These are phyloP conservation scores for Trametes versicolor DNA, from an alignment of 1,284 basidiomycete genomes.

Conservation along the genomic window DNA sequence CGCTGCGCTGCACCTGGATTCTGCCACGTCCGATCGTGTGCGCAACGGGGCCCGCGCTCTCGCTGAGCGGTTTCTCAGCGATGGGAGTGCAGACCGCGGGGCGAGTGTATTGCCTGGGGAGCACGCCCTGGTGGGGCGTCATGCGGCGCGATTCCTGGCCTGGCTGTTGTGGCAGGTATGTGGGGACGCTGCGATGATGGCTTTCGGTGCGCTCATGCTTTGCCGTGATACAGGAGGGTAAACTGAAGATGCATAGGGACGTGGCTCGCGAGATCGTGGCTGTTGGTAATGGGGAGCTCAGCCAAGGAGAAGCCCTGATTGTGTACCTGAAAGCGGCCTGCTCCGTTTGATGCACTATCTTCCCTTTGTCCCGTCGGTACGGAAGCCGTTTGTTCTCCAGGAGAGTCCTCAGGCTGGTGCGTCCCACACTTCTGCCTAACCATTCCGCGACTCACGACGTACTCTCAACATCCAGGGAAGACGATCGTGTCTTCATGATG, in stretches of 20 bases:
- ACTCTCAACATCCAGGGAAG: too few relatives aligned
- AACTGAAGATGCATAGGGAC: background rate
- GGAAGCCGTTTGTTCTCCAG: too few relatives aligned
- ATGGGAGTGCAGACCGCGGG: background rate
- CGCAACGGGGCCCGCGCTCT: constrained; percentile 3
- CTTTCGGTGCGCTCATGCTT: background rate
- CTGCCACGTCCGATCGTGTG: background rate
- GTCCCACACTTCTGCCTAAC: too few relatives aligned
- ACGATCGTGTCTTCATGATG: too few relatives aligned
- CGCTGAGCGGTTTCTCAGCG: constrained; percentile 11
- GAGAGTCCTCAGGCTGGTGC: too few relatives aligned
- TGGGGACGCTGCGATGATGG: background rate
- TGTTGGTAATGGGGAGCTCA: too few relatives aligned
- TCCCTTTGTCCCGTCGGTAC: too few relatives aligned
- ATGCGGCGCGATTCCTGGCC: constrained; percentile 19
- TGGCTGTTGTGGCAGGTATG: constrained; percentile 28
- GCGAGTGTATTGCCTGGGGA: constrained; percentile 1
- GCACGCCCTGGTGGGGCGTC: background rate
- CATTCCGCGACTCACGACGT: too few relatives aligned
- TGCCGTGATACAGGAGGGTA: background rate
- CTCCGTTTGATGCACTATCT: too few relatives aligned
- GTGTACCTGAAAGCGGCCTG: too few relatives aligned
- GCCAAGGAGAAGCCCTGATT: too few relatives aligned
- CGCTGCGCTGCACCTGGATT: background rate
- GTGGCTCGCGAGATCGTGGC: background rate